These are phyloP conservation scores for Aschersonia sp. DNA, from an alignment of 2,329 filamentous ascomycete species.

Conservation along the genomic window DNA sequence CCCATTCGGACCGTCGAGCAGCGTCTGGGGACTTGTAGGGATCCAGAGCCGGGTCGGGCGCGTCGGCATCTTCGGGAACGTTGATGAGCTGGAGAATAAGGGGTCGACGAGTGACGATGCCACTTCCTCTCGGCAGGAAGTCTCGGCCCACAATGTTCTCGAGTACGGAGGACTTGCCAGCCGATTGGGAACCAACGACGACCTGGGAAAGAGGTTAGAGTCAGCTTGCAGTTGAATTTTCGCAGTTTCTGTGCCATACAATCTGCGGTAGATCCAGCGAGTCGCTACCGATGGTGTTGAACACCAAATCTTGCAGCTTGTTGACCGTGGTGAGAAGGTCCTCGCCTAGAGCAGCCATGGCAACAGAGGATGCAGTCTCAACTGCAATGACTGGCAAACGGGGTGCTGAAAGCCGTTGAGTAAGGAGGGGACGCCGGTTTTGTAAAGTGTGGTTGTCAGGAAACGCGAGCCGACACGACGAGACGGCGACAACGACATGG, in stretches of 20 bases:
- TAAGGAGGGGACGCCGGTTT: background rate
- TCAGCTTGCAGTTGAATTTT: conserved; percentile 3
- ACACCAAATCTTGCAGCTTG: conserved; percentile 95
- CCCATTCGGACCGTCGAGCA: conserved; percentile 58
- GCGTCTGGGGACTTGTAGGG: conserved; percentile 69
- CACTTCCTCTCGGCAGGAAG: conserved; percentile 89
- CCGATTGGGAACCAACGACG: conserved; percentile 95
- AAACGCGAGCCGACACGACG: background rate
- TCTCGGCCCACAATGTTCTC: conserved; percentile 98
- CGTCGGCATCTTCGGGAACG: conserved; percentile 61
- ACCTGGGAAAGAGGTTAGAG: conserved; percentile 46
- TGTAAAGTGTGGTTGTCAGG: background rate
- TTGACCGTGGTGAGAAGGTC: conserved; percentile 93
- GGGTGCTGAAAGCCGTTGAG: background rate
- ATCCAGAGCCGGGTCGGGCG: conserved; percentile 47
- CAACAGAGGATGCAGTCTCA: conserved; percentile 8
- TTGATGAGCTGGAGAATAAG: conserved; percentile 98
- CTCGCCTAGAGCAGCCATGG: conserved; percentile 89
- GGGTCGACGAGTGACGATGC: conserved; percentile 87
- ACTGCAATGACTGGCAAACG: background rate
- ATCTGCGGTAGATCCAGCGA: conserved; percentile 96
- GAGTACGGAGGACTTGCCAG: conserved; percentile 94
- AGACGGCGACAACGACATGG: background rate
- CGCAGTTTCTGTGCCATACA: conserved; percentile 39
- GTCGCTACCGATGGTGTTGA: conserved; percentile 99